Base-by-base conservation (phyloP, 345 rosid species). In the Theobroma cacao region DNA sequence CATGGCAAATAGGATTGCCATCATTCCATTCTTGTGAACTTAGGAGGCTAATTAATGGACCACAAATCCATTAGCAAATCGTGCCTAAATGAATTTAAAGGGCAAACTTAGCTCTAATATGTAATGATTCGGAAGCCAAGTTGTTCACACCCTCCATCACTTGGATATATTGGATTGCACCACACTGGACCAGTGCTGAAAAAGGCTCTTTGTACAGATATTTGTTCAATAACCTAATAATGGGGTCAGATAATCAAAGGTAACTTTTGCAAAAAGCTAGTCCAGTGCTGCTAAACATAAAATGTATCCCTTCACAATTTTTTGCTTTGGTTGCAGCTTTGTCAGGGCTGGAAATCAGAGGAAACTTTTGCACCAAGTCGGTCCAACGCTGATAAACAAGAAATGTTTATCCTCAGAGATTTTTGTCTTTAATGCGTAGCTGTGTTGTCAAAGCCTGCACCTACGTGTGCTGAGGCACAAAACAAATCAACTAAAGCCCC, bases 221-320 rank as follows among this genome's bases (percentile, higher is more conserved):
- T 28, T 47, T 47, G 15, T 26, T 69, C 58, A 45, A 0, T 17
- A 28, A 45, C 56, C 38, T 15, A 69, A 28, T 45, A 68, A 68
- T 26, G 5, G 55, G 47, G 53, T 68, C n/a, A 68, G 36, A 43
- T 43, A n/a, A 67, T 41, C 33, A 40, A 28, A 69, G 30, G 58
- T 47, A 69, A 43, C 53, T 67, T 40, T 67, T 6, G 5, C 72
- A 26, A 1, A 1, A 69, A 28, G 34, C 58, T 69, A 36, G 74
- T 47, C 74, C 74, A 47, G 24, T 69, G 38, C 74, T 28, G 74
- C 28, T 17, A 69, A 66, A n/a, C 58, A 69, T 28, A 17, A 47
- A 69, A 41, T 41, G 47, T 28, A 34, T 28, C 36, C 20, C 50
- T 4, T 28, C 60, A 55, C 24, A 5, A 43, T 7, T 68, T 24